phyloP scores from a whole-genome alignment of 2,329 filamentous ascomycete genomes.

The Colletotrichum musae region DNA sequence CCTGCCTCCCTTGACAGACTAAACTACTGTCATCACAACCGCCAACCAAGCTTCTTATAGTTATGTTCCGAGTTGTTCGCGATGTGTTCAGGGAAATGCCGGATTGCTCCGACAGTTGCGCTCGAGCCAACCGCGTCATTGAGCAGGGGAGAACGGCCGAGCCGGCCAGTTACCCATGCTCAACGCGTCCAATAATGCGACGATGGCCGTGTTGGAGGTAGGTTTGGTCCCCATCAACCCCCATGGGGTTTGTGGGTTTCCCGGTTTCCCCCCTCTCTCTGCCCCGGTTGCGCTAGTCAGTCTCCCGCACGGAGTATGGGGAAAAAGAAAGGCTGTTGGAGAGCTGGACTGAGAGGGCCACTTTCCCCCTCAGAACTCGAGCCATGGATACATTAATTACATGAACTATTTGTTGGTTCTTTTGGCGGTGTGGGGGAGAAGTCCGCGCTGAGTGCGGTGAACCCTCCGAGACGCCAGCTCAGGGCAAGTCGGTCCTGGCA shows the following conservation, averaged over 20 bases:
- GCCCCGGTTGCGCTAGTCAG: conserved; percentile 11
- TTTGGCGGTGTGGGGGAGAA: conserved; percentile 13
- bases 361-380: background rate
- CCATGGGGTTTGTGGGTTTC: conserved; percentile 8
- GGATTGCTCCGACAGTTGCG: conserved; percentile 6
- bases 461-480: background rate
- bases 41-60: conserved; percentile 27
- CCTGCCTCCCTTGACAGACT: background rate
- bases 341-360: background rate
- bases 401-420: no score
- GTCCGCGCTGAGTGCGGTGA: conserved; percentile 2
- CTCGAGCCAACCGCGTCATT: conserved; percentile 24
- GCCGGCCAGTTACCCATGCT: conserved; percentile 12
- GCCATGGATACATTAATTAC: background rate
- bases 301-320: conserved; percentile 9
- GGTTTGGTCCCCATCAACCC: background rate
- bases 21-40: background rate
- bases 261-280: conserved; percentile 9
- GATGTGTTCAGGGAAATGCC: background rate
- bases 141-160: background rate
- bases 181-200: conserved; percentile 10
- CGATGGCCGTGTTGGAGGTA: conserved; percentile 8
- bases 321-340: conserved; percentile 5
- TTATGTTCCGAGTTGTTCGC: background rate
- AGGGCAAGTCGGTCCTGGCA: background rate